Conservation (phyloP, 1,284 basidiomycete genomes). For the Naganishia liquefaciens region DNA sequence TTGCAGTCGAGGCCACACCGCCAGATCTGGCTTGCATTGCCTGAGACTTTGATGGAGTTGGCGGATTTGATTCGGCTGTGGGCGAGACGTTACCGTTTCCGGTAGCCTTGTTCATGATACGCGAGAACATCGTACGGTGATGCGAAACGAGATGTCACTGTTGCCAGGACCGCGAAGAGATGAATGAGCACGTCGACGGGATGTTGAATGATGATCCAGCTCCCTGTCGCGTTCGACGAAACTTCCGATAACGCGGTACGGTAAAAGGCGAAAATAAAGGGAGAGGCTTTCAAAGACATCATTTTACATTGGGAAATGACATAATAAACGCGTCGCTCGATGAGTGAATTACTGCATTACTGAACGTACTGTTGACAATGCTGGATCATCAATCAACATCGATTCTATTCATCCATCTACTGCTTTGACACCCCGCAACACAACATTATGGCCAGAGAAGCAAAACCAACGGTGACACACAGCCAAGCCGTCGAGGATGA, state of each 20-base stretch:
- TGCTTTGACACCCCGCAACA: not conserved
- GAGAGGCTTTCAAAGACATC: too few relatives aligned
- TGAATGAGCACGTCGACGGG: not conserved
- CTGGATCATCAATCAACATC: slow-evolving; percentile 21
- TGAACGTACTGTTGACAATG: too few relatives aligned
- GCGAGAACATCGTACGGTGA: slow-evolving; percentile 20
- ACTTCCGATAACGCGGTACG: too few relatives aligned
- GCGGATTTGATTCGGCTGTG: slow-evolving; percentile 8
- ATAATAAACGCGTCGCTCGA: too few relatives aligned
- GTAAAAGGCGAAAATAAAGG: too few relatives aligned
- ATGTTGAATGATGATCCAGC: not conserved
- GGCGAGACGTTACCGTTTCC: slow-evolving; percentile 18
- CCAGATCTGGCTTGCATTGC: slow-evolving; percentile 18
- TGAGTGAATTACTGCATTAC: too few relatives aligned
- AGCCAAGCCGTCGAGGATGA: slow-evolving; percentile 25
- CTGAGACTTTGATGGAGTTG: slow-evolving; percentile 17
- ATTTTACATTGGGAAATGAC: too few relatives aligned
- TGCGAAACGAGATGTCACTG: not conserved
- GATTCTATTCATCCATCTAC: not conserved
- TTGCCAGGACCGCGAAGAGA: not conserved
- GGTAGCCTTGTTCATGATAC: slow-evolving; percentile 27
- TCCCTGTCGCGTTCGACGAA: too few relatives aligned
- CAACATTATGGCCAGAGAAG: slow-evolving; percentile 14
- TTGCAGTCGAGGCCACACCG: not conserved
- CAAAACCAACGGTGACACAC: slow-evolving; percentile 18